These are phyloP conservation scores for Picea glauca DNA, from an alignment of 75 land plant genomes.

Conservation along the genomic window DNA sequence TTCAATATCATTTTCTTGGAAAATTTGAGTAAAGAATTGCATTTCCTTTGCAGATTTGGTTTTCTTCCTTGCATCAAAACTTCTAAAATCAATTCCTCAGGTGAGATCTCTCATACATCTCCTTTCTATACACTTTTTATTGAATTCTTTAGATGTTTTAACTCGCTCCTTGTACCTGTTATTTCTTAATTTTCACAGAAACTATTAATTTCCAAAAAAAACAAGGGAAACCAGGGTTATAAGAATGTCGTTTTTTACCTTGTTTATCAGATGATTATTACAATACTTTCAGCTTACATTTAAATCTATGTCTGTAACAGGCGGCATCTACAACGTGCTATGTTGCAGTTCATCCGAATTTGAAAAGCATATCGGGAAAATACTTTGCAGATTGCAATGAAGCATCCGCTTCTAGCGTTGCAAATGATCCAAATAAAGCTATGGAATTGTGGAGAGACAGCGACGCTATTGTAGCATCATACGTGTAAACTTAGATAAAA, in stretches of 20 bases:
- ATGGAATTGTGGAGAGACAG: conserved; percentile 46
- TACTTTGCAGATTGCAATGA: conserved; percentile 86
- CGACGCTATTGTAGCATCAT: conserved; percentile 21
- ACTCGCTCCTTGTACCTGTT: no score
- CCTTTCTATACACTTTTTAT: no score
- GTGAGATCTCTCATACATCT: conserved; percentile 11
- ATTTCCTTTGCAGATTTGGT: conserved; percentile 44
- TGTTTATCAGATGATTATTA: no score
- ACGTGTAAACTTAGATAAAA: not conserved
- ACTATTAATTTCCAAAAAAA: no score
- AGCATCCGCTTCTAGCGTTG: conserved; percentile 35
- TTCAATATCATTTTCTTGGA: not conserved
- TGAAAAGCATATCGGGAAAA: conserved; percentile 56
- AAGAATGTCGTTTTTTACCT: no score
- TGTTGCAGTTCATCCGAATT: conserved; percentile 66
- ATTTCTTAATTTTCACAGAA: no score
- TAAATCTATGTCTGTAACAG: conserved; percentile 20
- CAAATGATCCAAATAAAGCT: conserved; percentile 33
- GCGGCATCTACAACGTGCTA: conserved; percentile 90
- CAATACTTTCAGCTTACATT: no score
- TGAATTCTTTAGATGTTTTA: no score
- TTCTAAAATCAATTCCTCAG: conserved; percentile 60
- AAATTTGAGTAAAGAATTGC: not conserved
- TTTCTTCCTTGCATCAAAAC: conserved; percentile 52
- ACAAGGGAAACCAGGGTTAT: no score